Evolutionary conservation across 2,329 filamentous ascomycete species (phyloP).

Genomic region (Beauveria medogensis): DNA sequence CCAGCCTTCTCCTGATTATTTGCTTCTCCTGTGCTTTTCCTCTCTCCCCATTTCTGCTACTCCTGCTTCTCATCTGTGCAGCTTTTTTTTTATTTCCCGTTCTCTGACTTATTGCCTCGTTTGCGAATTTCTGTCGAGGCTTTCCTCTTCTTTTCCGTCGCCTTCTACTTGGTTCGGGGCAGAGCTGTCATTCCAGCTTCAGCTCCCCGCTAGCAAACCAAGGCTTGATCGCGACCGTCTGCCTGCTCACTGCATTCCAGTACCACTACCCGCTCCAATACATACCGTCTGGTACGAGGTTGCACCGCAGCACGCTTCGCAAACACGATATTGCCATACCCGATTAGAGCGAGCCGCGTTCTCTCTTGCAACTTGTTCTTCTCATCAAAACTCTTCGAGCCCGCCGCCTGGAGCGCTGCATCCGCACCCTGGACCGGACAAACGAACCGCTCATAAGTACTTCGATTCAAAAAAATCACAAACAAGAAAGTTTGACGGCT

Average conservation of each 20-base stretch:
- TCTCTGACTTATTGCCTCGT: not conserved
- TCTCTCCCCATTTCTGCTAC: not conserved
- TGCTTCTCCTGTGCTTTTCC: constrained; percentile 4
- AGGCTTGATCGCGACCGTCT: not conserved
- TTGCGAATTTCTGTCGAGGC: not conserved
- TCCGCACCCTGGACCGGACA: not conserved
- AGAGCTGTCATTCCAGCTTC: constrained; percentile 7
- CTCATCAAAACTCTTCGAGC: not conserved
- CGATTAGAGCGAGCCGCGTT: constrained; percentile 6
- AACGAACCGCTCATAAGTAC: not conserved
- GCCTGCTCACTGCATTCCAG: constrained; percentile 6
- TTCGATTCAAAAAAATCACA: not conserved
- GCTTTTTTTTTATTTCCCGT: not conserved
- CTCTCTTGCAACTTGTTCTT: not conserved
- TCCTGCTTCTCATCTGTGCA: constrained; percentile 3
- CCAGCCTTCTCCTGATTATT: constrained; percentile 6
- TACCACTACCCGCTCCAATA: not conserved
- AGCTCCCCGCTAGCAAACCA: not conserved
- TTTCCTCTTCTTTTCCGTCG: not conserved
- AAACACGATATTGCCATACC: not conserved
- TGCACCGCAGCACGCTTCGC: not conserved
- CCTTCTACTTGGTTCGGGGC: not conserved
- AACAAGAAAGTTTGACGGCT: not conserved
- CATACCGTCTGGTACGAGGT: constrained; percentile 11
- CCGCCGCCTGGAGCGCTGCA: constrained; percentile 7